Percentiles rank a stretch among this genome's conserved stretches.
Evolutionary conservation across 257 asterid genomes (phyloP).

Genomic region (Solanum piurae): DNA sequence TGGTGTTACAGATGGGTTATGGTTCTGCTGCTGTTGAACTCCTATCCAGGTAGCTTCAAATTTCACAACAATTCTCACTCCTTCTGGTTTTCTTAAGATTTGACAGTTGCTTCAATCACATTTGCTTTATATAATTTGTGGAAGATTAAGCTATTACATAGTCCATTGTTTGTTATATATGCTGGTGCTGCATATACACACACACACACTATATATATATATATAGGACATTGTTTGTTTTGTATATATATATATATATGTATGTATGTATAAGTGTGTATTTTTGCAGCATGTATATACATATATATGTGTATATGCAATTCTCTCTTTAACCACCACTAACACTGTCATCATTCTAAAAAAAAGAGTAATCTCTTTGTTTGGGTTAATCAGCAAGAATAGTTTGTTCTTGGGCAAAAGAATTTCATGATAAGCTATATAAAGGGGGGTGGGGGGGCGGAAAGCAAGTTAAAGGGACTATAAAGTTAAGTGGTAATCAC

Average conservation of each 20-base stretch:
- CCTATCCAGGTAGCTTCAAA: constrained; percentile 46
- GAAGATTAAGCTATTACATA: not conserved
- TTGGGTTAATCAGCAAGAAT: not conserved
- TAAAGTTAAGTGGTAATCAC: not conserved
- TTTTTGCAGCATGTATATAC: no score
- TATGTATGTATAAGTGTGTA: no score
- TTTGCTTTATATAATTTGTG: not conserved
- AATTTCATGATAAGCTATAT: not conserved
- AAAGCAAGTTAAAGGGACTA: not conserved
- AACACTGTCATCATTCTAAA: no score
- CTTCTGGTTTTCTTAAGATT: not conserved
- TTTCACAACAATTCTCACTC: not conserved
- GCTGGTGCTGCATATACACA: no score
- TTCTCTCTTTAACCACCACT: no score
- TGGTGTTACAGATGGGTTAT: constrained; percentile 63
- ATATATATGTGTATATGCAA: no score
- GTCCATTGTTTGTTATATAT: not conserved
- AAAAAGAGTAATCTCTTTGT: not conserved
- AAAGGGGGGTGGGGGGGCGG: not conserved
- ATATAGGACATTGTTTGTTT: no score
- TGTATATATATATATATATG: no score
- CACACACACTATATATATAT: no score
- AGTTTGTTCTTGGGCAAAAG: not conserved
- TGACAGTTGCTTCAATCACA: not conserved
- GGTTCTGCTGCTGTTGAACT: constrained; percentile 83